Conservation (phyloP, 192 early-diverging fungal species). For the Geranomyces michiganensis region DNA sequence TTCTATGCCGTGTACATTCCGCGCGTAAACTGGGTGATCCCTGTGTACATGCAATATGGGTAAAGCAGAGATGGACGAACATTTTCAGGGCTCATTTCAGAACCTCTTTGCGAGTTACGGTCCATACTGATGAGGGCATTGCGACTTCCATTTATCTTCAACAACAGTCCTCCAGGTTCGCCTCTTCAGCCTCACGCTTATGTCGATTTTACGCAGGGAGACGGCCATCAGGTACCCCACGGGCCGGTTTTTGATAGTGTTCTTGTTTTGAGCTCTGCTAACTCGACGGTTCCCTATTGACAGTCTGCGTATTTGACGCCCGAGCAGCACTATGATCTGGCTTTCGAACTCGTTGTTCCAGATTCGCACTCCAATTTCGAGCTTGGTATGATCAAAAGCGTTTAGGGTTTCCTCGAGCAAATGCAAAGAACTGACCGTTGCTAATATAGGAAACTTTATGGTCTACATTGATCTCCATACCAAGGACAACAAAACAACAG, state of each 20-base stretch:
- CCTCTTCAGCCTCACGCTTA: slow-evolving; percentile 9
- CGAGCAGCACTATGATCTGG: slow-evolving; percentile 65
- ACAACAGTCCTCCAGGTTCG: not conserved
- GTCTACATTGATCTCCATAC: slow-evolving; percentile 57
- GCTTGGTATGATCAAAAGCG: slow-evolving; percentile 44
- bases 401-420: no score
- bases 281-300: not conserved
- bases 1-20: slow-evolving; percentile 71
- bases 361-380: slow-evolving; percentile 60
- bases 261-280: not conserved
- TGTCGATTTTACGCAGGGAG: slow-evolving; percentile 19
- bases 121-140: no score
- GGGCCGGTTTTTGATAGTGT: not conserved
- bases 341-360: slow-evolving; percentile 61
- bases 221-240: no score
- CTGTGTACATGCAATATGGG: slow-evolving; percentile 62
- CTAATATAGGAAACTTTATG: slow-evolving; percentile 65
- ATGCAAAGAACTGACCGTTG: not conserved
- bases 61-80: slow-evolving; percentile 1
- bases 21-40: slow-evolving; percentile 52
- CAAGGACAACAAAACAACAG: slow-evolving; percentile 37
- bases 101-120: no score
- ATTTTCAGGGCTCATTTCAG: no score
- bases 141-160: no score
- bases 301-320: slow-evolving; percentile 31